Conservation (phyloP, 176 grass and related monocot species). For the Eleusine coracana region DNA sequence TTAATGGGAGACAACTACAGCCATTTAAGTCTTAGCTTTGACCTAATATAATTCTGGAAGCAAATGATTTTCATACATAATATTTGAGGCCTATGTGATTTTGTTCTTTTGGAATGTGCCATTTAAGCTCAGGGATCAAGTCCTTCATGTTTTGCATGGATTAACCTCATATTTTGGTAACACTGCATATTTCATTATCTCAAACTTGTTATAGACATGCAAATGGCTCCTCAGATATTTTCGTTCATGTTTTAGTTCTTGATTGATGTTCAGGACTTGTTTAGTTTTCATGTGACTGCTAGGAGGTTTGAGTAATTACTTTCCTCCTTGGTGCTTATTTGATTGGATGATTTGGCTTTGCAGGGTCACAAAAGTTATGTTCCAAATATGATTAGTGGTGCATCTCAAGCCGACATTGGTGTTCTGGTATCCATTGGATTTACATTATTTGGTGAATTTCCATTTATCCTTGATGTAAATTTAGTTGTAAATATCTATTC, state of each 20-base stretch:
- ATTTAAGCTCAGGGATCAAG: slow-evolving; percentile 6
- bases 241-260: background rate
- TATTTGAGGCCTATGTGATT: background rate
- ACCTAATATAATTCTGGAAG: slow-evolving; percentile 12
- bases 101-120: background rate
- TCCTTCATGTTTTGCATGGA: background rate
- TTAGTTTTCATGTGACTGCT: slow-evolving; percentile 11
- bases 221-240: background rate
- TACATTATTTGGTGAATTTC: slow-evolving; percentile 13
- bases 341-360: slow-evolving; percentile 45
- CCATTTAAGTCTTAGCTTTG: background rate
- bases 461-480: background rate
- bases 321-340: slow-evolving; percentile 22
- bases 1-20: background rate
- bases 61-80: slow-evolving; percentile 8
- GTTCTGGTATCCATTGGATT: slow-evolving; percentile 67
- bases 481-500: background rate
- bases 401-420: slow-evolving; percentile 98
- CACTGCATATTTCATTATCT: background rate
- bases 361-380: slow-evolving; percentile 99
- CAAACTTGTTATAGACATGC: background rate
- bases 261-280: background rate
- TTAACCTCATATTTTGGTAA: background rate
- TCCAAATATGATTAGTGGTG: slow-evolving; percentile 95
- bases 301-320: background rate